phyloP scores from a whole-genome alignment of 1,284 basidiomycete genomes.

The Thelephora terrestris region DNA sequence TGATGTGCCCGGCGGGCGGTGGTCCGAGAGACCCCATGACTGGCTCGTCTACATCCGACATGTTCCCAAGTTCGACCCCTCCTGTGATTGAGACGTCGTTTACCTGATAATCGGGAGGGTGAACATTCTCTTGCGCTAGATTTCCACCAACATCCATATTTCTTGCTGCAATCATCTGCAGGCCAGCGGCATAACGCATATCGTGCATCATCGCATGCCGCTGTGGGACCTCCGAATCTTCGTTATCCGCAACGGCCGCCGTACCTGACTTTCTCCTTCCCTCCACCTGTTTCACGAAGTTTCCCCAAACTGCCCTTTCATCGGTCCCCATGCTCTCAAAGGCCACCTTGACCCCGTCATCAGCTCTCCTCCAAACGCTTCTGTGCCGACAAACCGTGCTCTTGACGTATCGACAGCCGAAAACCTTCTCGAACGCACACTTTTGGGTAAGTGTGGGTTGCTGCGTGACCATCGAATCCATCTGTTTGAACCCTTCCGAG shows the following conservation, averaged over 20 bases:
- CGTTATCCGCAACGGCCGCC: constrained; percentile 1
- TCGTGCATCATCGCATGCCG: not conserved
- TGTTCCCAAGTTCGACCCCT: constrained; percentile 6
- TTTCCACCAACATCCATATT: not conserved
- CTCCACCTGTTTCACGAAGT: constrained; percentile 47
- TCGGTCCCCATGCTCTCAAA: constrained; percentile 45
- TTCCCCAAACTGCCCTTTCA: constrained; percentile 54
- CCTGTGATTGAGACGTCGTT: not conserved
- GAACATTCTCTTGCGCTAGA: not conserved
- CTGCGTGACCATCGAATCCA: constrained; percentile 39
- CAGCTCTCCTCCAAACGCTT: constrained; percentile 49
- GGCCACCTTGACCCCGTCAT: constrained; percentile 31
- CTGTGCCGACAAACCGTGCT: constrained; percentile 60
- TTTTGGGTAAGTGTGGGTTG: constrained; percentile 41
- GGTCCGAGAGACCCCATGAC: constrained; percentile 18
- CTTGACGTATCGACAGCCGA: constrained; percentile 57
- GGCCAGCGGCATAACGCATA: not conserved
- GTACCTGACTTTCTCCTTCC: constrained; percentile 17
- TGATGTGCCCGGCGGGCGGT: constrained; percentile 2
- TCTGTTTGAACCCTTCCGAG: constrained; percentile 41
- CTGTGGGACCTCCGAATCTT: not conserved
- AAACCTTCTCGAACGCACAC: constrained; percentile 52
- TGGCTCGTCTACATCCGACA: constrained; percentile 12
- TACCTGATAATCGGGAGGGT: not conserved
- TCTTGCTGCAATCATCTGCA: not conserved